A percentile compares a stretch with the other conserved stretches of the same genome.
phyloP scores from a whole-genome alignment of 1,284 basidiomycete genomes.

The Phellopilus nigrolimitatus region DNA sequence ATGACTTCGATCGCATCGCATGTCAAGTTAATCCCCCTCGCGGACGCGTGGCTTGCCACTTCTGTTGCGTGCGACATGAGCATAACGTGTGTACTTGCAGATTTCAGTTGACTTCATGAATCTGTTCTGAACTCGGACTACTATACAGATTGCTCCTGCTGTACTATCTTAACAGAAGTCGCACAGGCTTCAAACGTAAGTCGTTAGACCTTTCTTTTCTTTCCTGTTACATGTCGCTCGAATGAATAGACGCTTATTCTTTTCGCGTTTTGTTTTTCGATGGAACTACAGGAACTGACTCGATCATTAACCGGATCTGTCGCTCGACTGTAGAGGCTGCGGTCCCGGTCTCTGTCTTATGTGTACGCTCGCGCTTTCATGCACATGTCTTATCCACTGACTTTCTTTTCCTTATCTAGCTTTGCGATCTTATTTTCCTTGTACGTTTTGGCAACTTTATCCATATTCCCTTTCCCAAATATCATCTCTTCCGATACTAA shows the following conservation, averaged over 20 bases:
- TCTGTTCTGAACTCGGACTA: background rate
- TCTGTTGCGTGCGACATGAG: constrained; percentile 7
- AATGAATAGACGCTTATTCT: background rate
- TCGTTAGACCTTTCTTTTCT: background rate
- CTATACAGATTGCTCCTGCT: background rate
- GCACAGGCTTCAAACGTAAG: constrained; percentile 13
- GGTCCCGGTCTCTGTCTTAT: constrained; percentile 12
- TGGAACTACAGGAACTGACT: constrained; percentile 5
- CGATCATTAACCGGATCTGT: constrained; percentile 12
- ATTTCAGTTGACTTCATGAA: background rate
- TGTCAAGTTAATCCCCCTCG: constrained; percentile 9
- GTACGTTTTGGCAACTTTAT: background rate
- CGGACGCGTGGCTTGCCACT: constrained; percentile 13
- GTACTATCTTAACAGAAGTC: constrained; percentile 13
- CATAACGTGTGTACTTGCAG: constrained; percentile 2
- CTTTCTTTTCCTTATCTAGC: background rate
- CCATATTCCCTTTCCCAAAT: background rate
- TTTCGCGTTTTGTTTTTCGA: background rate
- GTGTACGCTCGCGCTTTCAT: background rate
- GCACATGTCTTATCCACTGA: background rate
- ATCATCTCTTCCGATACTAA: background rate
- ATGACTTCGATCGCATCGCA: constrained; percentile 4
- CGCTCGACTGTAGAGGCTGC: constrained; percentile 13
- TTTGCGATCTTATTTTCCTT: constrained; percentile 8
- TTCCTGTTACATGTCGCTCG: background rate